These are phyloP conservation scores for Penicilliopsis zonata DNA, from an alignment of 495 filamentous ascomycete genomes.

Conservation along the genomic window DNA sequence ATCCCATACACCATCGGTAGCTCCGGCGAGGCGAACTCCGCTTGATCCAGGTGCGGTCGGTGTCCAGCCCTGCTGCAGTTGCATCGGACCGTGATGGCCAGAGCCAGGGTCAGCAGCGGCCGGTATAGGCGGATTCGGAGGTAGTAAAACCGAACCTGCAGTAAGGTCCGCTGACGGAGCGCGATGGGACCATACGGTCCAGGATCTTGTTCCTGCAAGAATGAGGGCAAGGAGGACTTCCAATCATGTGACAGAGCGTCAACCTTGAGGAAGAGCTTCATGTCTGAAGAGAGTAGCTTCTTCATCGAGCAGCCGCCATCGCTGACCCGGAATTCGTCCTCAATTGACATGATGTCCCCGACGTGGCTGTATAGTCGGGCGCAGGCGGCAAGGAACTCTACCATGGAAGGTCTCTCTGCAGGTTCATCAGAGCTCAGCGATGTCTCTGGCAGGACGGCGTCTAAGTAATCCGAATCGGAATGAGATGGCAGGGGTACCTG, in stretches of 20 bases:
- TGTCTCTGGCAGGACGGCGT: slow-evolving; percentile 2
- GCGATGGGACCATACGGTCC: slow-evolving; percentile 1
- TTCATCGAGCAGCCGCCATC: slow-evolving; percentile 5
- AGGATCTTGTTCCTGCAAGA: background rate
- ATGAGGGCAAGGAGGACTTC: slow-evolving; percentile 3
- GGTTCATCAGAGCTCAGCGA: background rate
- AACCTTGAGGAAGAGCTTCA: slow-evolving; percentile 3
- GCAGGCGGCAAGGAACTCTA: slow-evolving; percentile 4
- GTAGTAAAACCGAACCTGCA: slow-evolving; percentile 7
- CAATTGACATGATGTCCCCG: slow-evolving; percentile 6
- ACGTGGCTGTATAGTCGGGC: slow-evolving; percentile 6
- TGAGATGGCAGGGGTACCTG: slow-evolving; percentile 5
- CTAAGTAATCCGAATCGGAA: slow-evolving; percentile 6
- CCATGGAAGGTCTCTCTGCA: slow-evolving; percentile 4
- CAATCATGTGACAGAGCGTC: slow-evolving; percentile 4
- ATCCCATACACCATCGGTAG: slow-evolving; percentile 2
- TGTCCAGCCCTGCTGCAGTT: slow-evolving; percentile 1
- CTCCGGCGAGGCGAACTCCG: slow-evolving; percentile 1
- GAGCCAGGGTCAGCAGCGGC: slow-evolving; percentile 4
- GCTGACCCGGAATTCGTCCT: slow-evolving; percentile 3
- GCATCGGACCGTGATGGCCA: slow-evolving; percentile 5
- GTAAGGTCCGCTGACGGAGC: slow-evolving; percentile 5
- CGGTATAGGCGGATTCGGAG: slow-evolving; percentile 10
- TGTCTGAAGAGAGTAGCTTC: slow-evolving; percentile 5
- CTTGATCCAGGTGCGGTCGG: slow-evolving; percentile 2